Conservation (phyloP, 495 filamentous ascomycete genomes). For the Aspergillus affinis region DNA sequence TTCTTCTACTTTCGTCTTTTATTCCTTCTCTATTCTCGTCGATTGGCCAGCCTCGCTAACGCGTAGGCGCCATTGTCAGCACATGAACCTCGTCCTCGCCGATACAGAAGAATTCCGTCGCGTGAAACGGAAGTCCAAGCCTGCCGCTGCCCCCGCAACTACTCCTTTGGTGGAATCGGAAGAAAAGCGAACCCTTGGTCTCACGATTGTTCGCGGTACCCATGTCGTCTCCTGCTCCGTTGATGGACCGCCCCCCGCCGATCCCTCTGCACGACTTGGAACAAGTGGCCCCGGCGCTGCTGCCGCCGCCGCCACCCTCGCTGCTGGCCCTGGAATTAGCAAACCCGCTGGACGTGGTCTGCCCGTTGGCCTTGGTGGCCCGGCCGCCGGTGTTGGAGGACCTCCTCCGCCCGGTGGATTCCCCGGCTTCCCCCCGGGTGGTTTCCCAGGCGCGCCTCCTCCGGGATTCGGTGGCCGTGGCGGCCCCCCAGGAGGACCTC, state of each 20-base stretch:
- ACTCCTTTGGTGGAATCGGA: constrained; percentile 76
- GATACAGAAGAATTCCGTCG: constrained; percentile 99
- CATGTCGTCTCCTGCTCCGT: constrained; percentile 93
- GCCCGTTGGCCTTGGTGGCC: constrained; percentile 83
- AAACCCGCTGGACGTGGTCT: constrained; percentile 90
- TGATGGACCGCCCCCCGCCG: constrained; percentile 93
- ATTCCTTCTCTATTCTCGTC: background rate
- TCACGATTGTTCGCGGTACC: constrained; percentile 92
- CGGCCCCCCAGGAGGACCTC: constrained; percentile 59
- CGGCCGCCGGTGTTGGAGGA: constrained; percentile 85
- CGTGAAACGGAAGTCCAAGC: constrained; percentile 87
- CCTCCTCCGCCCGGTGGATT: constrained; percentile 62
- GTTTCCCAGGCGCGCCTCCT: constrained; percentile 65
- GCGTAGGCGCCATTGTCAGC: constrained; percentile 46
- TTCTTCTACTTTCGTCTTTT: background rate
- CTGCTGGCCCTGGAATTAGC: constrained; percentile 85
- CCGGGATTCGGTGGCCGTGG: constrained; percentile 78
- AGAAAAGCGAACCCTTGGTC: constrained; percentile 92
- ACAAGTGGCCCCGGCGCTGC: constrained; percentile 68
- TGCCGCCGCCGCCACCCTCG: constrained; percentile 60
- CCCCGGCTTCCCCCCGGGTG: constrained; percentile 60
- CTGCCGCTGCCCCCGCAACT: constrained; percentile 55
- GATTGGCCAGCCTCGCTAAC: background rate
- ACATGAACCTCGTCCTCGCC: constrained; percentile 98
- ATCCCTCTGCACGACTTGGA: constrained; percentile 87